Evolutionary conservation across 306 rosid genomes (phyloP).

Genomic region (Quercus variabilis): DNA sequence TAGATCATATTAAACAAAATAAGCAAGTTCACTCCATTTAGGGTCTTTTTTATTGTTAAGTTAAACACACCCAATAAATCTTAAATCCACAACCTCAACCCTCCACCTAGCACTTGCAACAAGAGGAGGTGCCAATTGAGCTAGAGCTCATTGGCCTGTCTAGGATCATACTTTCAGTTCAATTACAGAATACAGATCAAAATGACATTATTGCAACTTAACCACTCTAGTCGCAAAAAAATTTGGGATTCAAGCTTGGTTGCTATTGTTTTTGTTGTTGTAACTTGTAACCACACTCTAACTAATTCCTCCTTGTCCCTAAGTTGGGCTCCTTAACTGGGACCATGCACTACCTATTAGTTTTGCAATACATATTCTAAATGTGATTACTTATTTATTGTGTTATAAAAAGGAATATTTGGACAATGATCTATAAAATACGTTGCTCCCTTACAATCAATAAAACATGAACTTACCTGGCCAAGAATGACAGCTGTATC

Average conservation of each 20-base stretch:
- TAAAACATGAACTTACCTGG: conserved; percentile 51
- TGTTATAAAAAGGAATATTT: background rate
- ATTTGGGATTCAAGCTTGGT: too few species aligned
- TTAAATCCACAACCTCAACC: too few species aligned
- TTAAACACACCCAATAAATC: too few species aligned
- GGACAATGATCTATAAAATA: background rate
- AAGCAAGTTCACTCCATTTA: background rate
- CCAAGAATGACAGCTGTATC: conserved; percentile 94
- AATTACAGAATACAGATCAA: background rate
- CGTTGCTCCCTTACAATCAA: background rate
- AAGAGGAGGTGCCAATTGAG: too few species aligned
- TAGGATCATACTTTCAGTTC: background rate
- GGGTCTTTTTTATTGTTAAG: background rate
- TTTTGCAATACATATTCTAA: background rate
- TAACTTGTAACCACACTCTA: background rate
- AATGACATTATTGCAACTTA: background rate
- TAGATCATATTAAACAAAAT: background rate
- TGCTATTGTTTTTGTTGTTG: too few species aligned
- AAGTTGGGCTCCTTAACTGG: background rate
- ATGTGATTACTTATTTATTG: background rate
- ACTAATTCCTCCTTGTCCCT: background rate
- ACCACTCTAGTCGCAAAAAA: background rate
- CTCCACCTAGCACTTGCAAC: too few species aligned
- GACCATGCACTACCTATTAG: background rate
- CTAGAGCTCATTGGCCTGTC: too few species aligned